Percentiles rank a stretch among this genome's conserved stretches.
Conservation (phyloP, 108 stramenopile genomes). For the Ochromonas danica region DNA sequence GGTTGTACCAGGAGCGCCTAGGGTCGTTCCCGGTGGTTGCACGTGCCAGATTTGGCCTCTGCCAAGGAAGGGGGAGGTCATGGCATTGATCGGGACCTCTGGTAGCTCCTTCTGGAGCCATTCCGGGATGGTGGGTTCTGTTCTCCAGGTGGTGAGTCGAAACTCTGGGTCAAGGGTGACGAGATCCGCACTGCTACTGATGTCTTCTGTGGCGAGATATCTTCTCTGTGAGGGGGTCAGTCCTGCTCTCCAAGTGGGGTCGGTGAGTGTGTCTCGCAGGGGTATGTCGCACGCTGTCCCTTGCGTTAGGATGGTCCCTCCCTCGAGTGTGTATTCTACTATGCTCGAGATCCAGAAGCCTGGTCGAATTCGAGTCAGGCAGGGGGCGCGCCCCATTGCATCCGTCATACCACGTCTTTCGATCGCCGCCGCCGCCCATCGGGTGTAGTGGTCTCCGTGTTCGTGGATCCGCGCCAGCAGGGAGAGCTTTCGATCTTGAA, state of each 20-base stretch:
- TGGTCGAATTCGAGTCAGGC: constrained; percentile 13
- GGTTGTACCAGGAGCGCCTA: constrained; percentile 13
- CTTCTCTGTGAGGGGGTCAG: constrained; percentile 13
- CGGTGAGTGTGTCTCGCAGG: constrained; percentile 12
- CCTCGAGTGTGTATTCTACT: constrained; percentile 15
- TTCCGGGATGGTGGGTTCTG: constrained; percentile 13
- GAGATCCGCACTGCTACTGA: constrained; percentile 13
- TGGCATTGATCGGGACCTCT: constrained; percentile 13
- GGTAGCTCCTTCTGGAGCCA: constrained; percentile 13
- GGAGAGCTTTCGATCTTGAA: constrained; percentile 15
- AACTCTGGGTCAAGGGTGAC: constrained; percentile 13
- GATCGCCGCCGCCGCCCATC: constrained; percentile 11
- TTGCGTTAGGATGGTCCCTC: constrained; percentile 13
- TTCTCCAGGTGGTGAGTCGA: constrained; percentile 13
- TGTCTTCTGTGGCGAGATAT: constrained; percentile 15
- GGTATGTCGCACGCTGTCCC: constrained; percentile 8
- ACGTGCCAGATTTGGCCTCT: constrained; percentile 13
- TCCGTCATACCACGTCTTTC: constrained; percentile 14
- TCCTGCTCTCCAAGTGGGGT: constrained; percentile 13
- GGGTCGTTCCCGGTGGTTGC: constrained; percentile 12
- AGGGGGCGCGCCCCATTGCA: constrained; percentile 12
- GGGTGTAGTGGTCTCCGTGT: constrained; percentile 13
- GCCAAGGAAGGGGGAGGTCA: constrained; percentile 12
- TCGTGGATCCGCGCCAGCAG: constrained; percentile 12
- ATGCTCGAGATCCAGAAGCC: constrained; percentile 13